Evolutionary conservation across 169 alveolate genomes (phyloP).

Genomic region (Plasmodium berghei): DNA sequence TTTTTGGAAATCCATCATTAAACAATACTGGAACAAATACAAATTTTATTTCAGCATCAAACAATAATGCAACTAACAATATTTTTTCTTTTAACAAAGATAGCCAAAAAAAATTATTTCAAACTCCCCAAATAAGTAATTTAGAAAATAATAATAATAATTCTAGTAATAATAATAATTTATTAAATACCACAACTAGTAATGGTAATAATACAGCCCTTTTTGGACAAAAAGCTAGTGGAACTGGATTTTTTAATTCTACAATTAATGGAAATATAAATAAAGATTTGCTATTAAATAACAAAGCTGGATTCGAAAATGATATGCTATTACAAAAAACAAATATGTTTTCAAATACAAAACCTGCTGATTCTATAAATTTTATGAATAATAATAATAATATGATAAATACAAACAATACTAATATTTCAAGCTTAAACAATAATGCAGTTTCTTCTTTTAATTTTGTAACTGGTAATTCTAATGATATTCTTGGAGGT

Average conservation of each 20-base stretch:
- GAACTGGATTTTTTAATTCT: constrained; percentile 10
- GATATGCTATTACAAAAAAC: constrained; percentile 17
- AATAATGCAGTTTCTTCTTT: background rate
- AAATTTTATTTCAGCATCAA: background rate
- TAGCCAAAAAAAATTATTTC: constrained; percentile 15
- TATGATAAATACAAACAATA: background rate
- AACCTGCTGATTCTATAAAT: constrained; percentile 23
- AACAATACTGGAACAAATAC: constrained; percentile 2
- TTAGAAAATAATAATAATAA: constrained; percentile 4
- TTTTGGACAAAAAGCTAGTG: constrained; percentile 10
- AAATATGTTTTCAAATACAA: constrained; percentile 25
- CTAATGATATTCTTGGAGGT: background rate
- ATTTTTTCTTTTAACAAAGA: constrained; percentile 11
- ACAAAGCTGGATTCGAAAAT: constrained; percentile 24
- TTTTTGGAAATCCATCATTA: background rate
- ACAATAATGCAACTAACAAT: background rate
- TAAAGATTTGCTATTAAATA: constrained; percentile 1
- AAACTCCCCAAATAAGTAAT: constrained; percentile 8
- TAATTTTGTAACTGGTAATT: background rate
- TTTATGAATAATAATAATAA: constrained; percentile 1
- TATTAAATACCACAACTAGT: constrained; percentile 1
- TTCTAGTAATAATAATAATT: constrained; percentile 3
- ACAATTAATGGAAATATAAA: background rate
- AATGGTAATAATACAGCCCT: background rate
- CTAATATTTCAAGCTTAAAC: background rate